Evolutionary conservation across 106 monocot species (phyloP).

Genomic region (Dendrobium chrysotoxum): DNA sequence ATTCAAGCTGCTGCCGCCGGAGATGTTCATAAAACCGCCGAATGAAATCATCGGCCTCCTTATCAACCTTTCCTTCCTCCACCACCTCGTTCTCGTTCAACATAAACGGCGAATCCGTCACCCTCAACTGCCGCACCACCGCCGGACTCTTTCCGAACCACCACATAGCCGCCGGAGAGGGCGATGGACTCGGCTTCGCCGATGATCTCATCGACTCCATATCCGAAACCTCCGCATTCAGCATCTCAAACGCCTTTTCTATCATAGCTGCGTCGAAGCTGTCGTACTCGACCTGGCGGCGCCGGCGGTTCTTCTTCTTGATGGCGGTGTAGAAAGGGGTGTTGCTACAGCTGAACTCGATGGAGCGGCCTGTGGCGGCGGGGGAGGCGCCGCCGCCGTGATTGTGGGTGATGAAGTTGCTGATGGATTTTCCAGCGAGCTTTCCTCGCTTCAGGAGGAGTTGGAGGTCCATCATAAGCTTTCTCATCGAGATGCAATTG

Average conservation of each 20-base stretch:
- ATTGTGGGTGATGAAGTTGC: constrained; percentile 16
- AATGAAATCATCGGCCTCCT: constrained; percentile 67
- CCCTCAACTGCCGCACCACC: constrained; percentile 20
- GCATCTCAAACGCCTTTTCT: constrained; percentile 9
- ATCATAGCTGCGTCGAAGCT: constrained; percentile 4
- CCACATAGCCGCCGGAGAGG: neutral
- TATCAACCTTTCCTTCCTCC: constrained; percentile 14
- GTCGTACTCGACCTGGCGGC: neutral
- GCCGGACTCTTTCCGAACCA: constrained; percentile 10
- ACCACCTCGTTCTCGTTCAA: constrained; percentile 16
- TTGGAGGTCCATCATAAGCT: constrained; percentile 36
- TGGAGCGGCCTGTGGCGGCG: neutral
- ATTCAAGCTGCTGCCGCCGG: constrained; percentile 21
- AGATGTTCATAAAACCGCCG: constrained; percentile 67
- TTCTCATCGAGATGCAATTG: constrained; percentile 35
- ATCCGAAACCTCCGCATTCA: constrained; percentile 5
- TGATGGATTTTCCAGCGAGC: constrained; percentile 26
- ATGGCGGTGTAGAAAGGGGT: constrained; percentile 29
- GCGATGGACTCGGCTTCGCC: constrained; percentile 8
- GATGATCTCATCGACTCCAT: neutral
- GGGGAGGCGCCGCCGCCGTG: neutral
- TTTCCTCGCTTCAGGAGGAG: constrained; percentile 55
- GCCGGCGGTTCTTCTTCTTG: neutral
- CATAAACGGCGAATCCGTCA: constrained; percentile 54
- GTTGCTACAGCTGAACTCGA: constrained; percentile 73